These are phyloP conservation scores for Batkoa obscura DNA, from an alignment of 371 early-diverging fungal genomes.

Conservation along the genomic window DNA sequence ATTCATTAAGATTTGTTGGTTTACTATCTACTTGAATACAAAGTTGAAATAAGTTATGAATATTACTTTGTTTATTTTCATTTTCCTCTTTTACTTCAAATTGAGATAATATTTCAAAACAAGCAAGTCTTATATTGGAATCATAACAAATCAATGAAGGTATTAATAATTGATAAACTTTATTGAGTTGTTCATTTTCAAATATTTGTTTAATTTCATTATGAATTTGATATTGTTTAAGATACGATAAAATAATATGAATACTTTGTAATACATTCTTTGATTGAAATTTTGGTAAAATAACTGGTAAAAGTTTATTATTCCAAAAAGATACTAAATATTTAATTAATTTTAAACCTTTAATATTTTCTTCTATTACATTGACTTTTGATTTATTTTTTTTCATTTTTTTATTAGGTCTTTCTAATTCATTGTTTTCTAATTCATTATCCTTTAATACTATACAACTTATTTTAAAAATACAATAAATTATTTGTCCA, in stretches of 20 bases:
- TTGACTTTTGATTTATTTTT: too few species aligned
- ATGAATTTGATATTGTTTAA: neutral
- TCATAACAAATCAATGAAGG: neutral
- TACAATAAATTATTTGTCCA: too few species aligned
- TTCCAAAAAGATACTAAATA: neutral
- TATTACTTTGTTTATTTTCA: neutral
- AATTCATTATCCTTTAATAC: too few species aligned
- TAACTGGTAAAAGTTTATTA: neutral
- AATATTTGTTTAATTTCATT: neutral
- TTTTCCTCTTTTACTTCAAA: neutral
- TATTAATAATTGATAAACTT: neutral
- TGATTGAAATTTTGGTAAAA: neutral
- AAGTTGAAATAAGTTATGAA: neutral
- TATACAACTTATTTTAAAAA: too few species aligned
- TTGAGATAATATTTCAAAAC: neutral
- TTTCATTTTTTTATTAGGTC: too few species aligned
- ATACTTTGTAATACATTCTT: neutral
- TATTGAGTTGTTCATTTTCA: neutral
- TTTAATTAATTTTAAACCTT: too few species aligned
- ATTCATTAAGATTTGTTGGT: slow-evolving; percentile 29
- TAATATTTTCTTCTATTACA: too few species aligned
- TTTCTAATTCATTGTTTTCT: too few species aligned
- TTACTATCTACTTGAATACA: slow-evolving; percentile 8
- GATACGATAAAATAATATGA: neutral
- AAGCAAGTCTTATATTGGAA: neutral